Evolutionary conservation across 495 filamentous ascomycete species (phyloP).

Genomic region (Aspergillus hancockii): DNA sequence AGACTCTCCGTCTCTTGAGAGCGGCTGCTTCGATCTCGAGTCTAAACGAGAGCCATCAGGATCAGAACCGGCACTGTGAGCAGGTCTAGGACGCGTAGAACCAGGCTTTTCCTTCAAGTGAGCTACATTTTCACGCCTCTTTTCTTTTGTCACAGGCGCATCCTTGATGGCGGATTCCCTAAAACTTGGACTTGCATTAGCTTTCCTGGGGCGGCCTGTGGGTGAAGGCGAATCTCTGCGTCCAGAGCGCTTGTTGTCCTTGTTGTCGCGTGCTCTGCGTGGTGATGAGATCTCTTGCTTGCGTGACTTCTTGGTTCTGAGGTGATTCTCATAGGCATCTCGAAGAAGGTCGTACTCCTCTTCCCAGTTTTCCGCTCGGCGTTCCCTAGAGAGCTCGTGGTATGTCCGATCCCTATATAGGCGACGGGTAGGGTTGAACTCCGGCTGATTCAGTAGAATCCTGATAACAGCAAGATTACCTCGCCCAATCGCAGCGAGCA

Average conservation of each 20-base stretch:
- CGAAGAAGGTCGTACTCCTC: slow-evolving; percentile 83
- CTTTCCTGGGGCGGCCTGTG: slow-evolving; percentile 46
- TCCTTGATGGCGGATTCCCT: slow-evolving; percentile 35
- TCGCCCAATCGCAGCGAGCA: slow-evolving; percentile 90
- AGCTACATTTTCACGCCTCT: slow-evolving; percentile 29
- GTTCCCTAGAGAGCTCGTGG: slow-evolving; percentile 77
- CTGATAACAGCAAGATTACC: slow-evolving; percentile 81
- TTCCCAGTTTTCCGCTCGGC: slow-evolving; percentile 84
- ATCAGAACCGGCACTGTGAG: slow-evolving; percentile 29
- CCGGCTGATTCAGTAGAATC: slow-evolving; percentile 73
- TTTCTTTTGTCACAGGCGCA: slow-evolving; percentile 28
- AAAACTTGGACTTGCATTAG: slow-evolving; percentile 33
- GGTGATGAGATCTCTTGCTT: slow-evolving; percentile 52
- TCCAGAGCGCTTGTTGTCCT: slow-evolving; percentile 47
- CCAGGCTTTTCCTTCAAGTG: slow-evolving; percentile 33
- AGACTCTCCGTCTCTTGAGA: slow-evolving; percentile 37
- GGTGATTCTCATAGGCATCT: slow-evolving; percentile 69
- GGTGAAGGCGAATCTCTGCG: slow-evolving; percentile 54
- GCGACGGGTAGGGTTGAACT: slow-evolving; percentile 75
- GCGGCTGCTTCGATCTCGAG: slow-evolving; percentile 27
- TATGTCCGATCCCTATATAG: slow-evolving; percentile 71
- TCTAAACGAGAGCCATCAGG: slow-evolving; percentile 30
- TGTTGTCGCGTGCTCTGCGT: slow-evolving; percentile 58
- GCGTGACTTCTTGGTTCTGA: slow-evolving; percentile 42
- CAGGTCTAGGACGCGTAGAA: slow-evolving; percentile 26